A percentile compares a stretch with the other conserved stretches of the same genome.
Conservation (phyloP, 2,329 filamentous ascomycete genomes). For the Ophiostoma perfectum region DNA sequence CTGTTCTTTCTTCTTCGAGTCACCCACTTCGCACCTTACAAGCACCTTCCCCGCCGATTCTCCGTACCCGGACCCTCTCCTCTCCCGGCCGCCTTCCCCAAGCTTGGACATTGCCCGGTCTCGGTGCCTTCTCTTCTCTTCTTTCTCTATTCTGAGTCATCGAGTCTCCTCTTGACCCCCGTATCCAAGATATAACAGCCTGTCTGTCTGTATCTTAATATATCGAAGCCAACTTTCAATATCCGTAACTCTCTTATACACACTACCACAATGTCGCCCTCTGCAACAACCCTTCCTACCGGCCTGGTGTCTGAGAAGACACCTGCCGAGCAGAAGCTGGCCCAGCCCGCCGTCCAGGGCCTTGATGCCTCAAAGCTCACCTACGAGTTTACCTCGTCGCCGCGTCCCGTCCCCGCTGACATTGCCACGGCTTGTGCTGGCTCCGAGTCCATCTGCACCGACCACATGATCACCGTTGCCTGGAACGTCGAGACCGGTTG, state of each 20-base stretch:
- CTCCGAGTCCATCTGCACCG: slow-evolving; percentile 58
- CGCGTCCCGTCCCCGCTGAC: slow-evolving; percentile 47
- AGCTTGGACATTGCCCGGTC: not conserved
- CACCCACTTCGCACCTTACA: not conserved
- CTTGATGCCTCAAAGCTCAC: slow-evolving; percentile 59
- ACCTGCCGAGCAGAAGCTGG: slow-evolving; percentile 39
- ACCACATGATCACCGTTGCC: slow-evolving; percentile 77
- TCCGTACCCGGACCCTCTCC: not conserved
- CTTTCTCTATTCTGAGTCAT: not conserved
- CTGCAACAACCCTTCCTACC: slow-evolving; percentile 23
- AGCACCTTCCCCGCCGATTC: not conserved
- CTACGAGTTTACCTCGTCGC: slow-evolving; percentile 47
- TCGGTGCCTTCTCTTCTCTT: not conserved
- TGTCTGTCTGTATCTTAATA: not conserved
- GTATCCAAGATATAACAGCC: not conserved
- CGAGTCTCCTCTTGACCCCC: not conserved
- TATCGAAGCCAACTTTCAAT: not conserved
- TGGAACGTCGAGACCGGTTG: slow-evolving; percentile 66
- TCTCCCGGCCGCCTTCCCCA: not conserved
- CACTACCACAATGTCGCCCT: slow-evolving; percentile 30
- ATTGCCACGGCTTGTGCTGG: slow-evolving; percentile 44
- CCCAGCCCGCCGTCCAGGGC: slow-evolving; percentile 40
- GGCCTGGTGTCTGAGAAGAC: slow-evolving; percentile 28
- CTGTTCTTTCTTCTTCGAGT: not conserved
- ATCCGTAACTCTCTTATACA: not conserved